Percentiles rank a stretch among this genome's conserved stretches.
Conservation (phyloP, 495 filamentous ascomycete species). For the Penicillium herquei region DNA sequence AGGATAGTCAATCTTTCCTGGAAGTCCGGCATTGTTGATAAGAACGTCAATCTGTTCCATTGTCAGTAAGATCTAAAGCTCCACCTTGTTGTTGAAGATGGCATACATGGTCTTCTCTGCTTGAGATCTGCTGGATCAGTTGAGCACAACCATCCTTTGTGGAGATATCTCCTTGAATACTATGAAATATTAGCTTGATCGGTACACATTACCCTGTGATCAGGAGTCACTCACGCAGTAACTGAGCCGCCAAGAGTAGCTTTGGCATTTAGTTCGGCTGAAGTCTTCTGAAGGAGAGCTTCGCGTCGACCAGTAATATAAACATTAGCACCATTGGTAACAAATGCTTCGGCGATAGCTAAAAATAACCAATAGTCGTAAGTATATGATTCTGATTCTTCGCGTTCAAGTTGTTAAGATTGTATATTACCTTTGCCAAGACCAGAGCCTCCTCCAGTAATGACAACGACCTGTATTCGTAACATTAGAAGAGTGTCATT, state of each 20-base stretch:
- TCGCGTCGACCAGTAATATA: conserved; percentile 51
- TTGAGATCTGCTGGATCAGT: conserved; percentile 9
- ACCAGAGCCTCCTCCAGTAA: conserved; percentile 42
- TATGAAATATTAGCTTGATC: neutral
- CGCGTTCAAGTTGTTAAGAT: too few relatives aligned
- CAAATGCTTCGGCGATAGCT: conserved; percentile 26
- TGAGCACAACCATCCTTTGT: conserved; percentile 13
- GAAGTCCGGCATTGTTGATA: conserved; percentile 19
- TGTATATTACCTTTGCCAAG: conserved; percentile 5
- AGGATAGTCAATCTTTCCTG: conserved; percentile 7
- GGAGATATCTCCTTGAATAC: conserved; percentile 12
- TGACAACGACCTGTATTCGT: conserved; percentile 42
- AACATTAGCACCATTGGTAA: conserved; percentile 51
- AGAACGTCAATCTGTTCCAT: conserved; percentile 9
- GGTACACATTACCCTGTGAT: neutral
- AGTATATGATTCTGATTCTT: too few relatives aligned
- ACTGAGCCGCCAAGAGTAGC: neutral
- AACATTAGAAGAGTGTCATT: too few relatives aligned
- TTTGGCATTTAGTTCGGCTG: conserved; percentile 9
- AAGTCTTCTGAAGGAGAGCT: conserved; percentile 47
- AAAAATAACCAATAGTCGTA: too few relatives aligned
- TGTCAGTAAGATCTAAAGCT: too few relatives aligned
- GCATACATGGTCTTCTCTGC: conserved; percentile 6
- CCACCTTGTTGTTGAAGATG: too few relatives aligned
- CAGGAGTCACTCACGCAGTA: neutral